phyloP scores from a whole-genome alignment of 768 basidiomycete species.

The Leccinum ochraceum region DNA sequence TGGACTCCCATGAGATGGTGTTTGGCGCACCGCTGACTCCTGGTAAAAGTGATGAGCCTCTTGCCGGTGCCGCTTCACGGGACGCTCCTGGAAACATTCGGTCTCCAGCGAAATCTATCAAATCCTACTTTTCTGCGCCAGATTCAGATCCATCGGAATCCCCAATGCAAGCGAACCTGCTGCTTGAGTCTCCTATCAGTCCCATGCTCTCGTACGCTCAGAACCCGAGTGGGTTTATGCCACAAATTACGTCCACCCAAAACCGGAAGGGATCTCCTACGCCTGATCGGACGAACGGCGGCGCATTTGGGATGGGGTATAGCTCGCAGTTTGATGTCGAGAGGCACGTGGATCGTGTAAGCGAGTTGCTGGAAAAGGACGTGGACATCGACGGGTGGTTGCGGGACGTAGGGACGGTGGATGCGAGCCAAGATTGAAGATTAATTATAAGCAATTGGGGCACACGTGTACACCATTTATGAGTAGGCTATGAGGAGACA shows the following conservation, averaged over 20 bases:
- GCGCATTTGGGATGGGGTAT: conserved; percentile 43
- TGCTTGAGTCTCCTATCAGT: conserved; percentile 37
- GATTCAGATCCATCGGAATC: conserved; percentile 36
- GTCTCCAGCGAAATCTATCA: conserved; percentile 35
- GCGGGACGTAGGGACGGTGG: conserved; percentile 40
- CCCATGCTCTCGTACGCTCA: conserved; percentile 38
- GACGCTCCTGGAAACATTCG: conserved; percentile 17
- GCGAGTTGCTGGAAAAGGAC: conserved; percentile 56
- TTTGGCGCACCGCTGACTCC: conserved; percentile 3
- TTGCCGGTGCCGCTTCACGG: not conserved
- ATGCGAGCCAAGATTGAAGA: conserved; percentile 23
- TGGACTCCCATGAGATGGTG: not conserved
- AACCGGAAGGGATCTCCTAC: conserved; percentile 16
- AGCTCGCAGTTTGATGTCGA: conserved; percentile 63
- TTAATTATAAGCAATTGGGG: conserved; percentile 1
- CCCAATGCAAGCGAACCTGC: conserved; percentile 25
- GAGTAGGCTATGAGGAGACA: conserved; percentile 8
- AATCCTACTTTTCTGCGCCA: conserved; percentile 40
- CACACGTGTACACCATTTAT: conserved; percentile 25
- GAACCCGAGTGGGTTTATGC: conserved; percentile 37
- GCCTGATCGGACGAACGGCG: conserved; percentile 23
- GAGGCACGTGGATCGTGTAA: conserved; percentile 52
- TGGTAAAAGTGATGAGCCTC: conserved; percentile 4
- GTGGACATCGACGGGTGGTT: conserved; percentile 59
- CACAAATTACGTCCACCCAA: conserved; percentile 41